phyloP scores from a whole-genome alignment of 2,329 filamentous ascomycete genomes.

The Stachybotrys chartarum region DNA sequence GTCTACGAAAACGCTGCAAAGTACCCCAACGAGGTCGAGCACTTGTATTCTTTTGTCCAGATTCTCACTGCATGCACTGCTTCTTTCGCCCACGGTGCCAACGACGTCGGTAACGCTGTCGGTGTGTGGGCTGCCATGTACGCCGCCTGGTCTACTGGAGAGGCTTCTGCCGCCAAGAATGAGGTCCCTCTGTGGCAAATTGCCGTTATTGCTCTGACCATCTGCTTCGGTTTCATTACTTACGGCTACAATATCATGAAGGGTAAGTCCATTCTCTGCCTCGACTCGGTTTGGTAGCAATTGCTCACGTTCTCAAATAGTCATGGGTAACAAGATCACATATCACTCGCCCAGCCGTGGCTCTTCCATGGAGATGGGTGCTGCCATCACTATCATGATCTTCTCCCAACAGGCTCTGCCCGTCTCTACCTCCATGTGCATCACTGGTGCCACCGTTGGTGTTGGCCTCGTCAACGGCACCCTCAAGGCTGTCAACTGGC shows the following conservation, averaged over 20 bases:
- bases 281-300: no score
- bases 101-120: conserved; percentile 64
- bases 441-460: conserved; percentile 68
- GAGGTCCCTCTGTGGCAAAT: conserved; percentile 67
- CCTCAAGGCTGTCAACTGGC: conserved; percentile 63
- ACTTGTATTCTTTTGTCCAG: conserved; percentile 58
- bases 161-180: conserved; percentile 50
- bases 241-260: conserved; percentile 80
- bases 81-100: conserved; percentile 66
- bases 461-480: conserved; percentile 69
- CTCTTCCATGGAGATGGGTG: conserved; percentile 71
- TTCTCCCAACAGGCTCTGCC: conserved; percentile 67
- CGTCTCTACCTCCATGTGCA: conserved; percentile 69
- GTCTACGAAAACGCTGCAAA: conserved; percentile 51
- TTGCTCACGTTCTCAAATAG: conserved; percentile 23
- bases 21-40: conserved; percentile 63
- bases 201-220: conserved; percentile 54
- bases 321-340: conserved; percentile 73
- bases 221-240: conserved; percentile 61
- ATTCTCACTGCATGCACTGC: conserved; percentile 60
- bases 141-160: conserved; percentile 55
- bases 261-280: conserved; percentile 31
- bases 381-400: conserved; percentile 65
- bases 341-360: conserved; percentile 49
- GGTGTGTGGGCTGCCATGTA: conserved; percentile 63